Conservation (phyloP, 495 filamentous ascomycete species). For the Rusavskia elegans region DNA sequence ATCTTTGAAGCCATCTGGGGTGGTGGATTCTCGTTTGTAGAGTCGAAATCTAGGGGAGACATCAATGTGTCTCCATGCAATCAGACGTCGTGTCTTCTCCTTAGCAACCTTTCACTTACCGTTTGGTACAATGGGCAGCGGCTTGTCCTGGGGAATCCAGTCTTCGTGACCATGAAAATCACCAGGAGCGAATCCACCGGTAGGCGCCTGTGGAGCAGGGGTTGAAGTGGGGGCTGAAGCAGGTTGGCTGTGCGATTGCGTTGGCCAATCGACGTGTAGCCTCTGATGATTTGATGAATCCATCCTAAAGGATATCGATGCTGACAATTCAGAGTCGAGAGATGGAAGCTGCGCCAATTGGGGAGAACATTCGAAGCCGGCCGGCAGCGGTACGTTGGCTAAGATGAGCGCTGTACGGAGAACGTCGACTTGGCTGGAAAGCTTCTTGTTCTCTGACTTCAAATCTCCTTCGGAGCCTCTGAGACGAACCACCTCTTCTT, state of each 20-base stretch:
- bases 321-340: constrained; percentile 3
- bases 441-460: constrained; percentile 9
- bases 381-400: constrained; percentile 9
- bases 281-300: constrained; percentile 11
- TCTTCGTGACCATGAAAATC: no score
- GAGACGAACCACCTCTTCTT: constrained; percentile 14
- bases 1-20: neutral
- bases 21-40: neutral
- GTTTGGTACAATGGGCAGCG: neutral
- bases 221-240: neutral
- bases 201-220: neutral
- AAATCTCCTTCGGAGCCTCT: constrained; percentile 10
- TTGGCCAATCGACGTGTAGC: constrained; percentile 10
- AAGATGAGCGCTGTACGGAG: constrained; percentile 4
- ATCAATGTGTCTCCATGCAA: neutral
- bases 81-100: no score
- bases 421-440: constrained; percentile 6
- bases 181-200: no score
- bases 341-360: neutral
- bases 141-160: neutral
- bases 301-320: constrained; percentile 10
- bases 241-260: neutral
- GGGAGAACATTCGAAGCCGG: constrained; percentile 2
- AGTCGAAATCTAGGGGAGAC: neutral
- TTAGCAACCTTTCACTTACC: neutral